phyloP scores from a whole-genome alignment of 73 alveolate genomes.

The Symbiodinium pilosum region DNA sequence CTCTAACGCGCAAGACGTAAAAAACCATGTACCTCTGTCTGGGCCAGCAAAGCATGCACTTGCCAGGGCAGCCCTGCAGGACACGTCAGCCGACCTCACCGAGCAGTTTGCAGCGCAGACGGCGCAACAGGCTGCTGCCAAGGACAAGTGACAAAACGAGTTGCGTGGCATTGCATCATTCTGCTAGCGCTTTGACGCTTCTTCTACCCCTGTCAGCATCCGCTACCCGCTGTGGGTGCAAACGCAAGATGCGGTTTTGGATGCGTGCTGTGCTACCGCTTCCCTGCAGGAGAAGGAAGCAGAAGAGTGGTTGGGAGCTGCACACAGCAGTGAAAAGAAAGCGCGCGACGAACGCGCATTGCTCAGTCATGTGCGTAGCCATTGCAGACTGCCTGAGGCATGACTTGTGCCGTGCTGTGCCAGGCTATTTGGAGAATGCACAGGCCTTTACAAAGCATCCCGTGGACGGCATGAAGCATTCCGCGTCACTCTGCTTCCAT shows the following conservation, averaged over 20 bases:
- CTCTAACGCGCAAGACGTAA: too few species aligned
- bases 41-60: too few species aligned
- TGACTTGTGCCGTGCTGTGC: not conserved
- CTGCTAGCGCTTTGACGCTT: too few species aligned
- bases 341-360: not conserved
- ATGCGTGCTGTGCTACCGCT: not conserved
- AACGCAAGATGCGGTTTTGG: too few species aligned
- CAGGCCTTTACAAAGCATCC: slow-evolving; percentile 12
- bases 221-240: too few species aligned
- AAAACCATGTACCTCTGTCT: too few species aligned
- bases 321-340: not conserved
- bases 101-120: slow-evolving; percentile 23
- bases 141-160: not conserved
- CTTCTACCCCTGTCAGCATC: too few species aligned
- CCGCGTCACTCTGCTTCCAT: too few species aligned
- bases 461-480: too few species aligned
- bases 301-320: not conserved
- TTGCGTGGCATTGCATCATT: too few species aligned
- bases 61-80: not conserved
- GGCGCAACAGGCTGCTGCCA: slow-evolving; percentile 4
- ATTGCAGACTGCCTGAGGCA: not conserved
- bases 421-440: slow-evolving; percentile 1
- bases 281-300: not conserved
- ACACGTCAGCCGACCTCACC: not conserved
- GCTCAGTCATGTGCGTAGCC: not conserved